Evolutionary conservation across 192 early-diverging fungal genomes (phyloP).

Genomic region (Mortierella antarctica): DNA sequence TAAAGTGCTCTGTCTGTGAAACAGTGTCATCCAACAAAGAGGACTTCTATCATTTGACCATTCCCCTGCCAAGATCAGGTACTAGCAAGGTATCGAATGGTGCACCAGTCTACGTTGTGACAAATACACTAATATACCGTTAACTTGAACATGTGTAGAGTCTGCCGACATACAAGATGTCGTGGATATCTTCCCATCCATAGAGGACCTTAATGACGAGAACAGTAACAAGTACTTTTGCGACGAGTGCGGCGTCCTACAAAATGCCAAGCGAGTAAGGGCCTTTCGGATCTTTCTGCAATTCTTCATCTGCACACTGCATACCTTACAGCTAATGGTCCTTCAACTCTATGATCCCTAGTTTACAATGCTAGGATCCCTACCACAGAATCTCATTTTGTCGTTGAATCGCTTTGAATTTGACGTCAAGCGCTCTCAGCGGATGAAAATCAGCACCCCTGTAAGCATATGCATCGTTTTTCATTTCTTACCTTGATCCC

Average conservation of each 20-base stretch:
- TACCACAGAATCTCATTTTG: conserved; percentile 34
- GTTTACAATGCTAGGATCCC: conserved; percentile 24
- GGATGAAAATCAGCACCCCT: conserved; percentile 41
- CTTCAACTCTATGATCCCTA: neutral
- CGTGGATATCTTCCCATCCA: conserved; percentile 34
- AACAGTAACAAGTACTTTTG: conserved; percentile 39
- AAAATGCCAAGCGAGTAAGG: conserved; percentile 31
- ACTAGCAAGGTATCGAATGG: neutral
- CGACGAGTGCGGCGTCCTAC: conserved; percentile 32
- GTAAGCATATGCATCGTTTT: neutral
- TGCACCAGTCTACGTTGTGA: neutral
- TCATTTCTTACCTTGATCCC: too few relatives aligned
- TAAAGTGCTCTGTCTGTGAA: conserved; percentile 28
- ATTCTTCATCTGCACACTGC: neutral
- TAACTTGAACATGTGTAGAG: conserved; percentile 3
- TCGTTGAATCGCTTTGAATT: conserved; percentile 49
- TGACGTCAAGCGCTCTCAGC: conserved; percentile 17
- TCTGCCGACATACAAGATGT: conserved; percentile 15
- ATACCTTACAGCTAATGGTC: neutral
- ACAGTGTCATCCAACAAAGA: conserved; percentile 40
- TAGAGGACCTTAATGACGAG: conserved; percentile 25
- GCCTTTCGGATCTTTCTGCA: neutral
- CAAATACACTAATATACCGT: neutral
- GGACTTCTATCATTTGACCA: conserved; percentile 31
- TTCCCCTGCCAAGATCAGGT: conserved; percentile 39